Base-by-base conservation (phyloP, 768 basidiomycete genomes). In the Pholiota conissans region DNA sequence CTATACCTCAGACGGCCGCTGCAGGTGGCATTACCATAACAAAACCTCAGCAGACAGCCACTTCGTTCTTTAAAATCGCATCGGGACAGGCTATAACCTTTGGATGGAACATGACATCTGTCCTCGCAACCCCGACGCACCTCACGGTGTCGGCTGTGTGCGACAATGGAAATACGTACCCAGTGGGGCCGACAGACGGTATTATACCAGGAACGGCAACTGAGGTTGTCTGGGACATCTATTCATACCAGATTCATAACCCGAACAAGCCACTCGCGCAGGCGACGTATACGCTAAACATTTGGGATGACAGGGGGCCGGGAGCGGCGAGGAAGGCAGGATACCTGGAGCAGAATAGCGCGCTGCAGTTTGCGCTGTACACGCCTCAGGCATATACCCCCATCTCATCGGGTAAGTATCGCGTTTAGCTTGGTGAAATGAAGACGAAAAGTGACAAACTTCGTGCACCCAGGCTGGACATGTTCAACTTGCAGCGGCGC, bases 61-160 rank as follows among this genome's bases (percentile, higher is more conserved):
- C 89, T 2, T 91, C 92, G 22, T 96, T 85, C 77, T 96, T 85
- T 79, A 94, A 95, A 81, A 90, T 97, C 67, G 90, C 92, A 0
- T 74, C 76, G 0, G 78, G 76, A 49, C 81, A 91, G 61, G 74
- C 77, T 58, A 84, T 97, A 67, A 96, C 93, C 20, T 92, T 97
- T 70, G 95, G 81, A 10, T 97, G 94, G 95, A 93, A 93, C 73
- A 82, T 93, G 65, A 92, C 91, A 14, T 79, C 79, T 56, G 76
- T 98, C 39, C 74, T 89, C 62, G 82, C 77, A 39, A 86, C 82
- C 0, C 94, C 94, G 0, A 83, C 85, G 3, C 78, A 79, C 62
- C 81, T 96, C 58, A 95, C 94, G 13, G 79, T 96, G 59, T 84
- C 84, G 35, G 94, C 94, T 27, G 79, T 87, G 42, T 90, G 90